phyloP scores from a whole-genome alignment of 2,329 filamentous ascomycete species.

The Metarhizium sp. region DNA sequence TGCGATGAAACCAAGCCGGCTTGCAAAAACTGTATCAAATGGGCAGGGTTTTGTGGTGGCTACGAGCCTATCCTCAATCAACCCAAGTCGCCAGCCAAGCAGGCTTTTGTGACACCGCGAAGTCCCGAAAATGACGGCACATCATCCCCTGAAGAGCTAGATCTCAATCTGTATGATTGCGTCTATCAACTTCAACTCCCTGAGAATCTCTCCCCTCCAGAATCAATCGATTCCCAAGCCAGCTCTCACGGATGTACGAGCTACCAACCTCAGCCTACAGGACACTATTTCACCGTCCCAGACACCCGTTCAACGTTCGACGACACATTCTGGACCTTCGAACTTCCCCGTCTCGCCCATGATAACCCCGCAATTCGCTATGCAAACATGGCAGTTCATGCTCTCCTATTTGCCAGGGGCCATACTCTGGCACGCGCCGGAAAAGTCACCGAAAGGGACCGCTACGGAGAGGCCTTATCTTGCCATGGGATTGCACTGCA shows the following conservation, averaged over 20 bases:
- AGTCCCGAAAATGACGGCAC: slow-evolving; percentile 2
- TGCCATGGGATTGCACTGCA: slow-evolving; percentile 24
- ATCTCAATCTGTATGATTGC: neutral
- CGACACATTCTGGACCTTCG: slow-evolving; percentile 24
- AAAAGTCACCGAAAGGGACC: slow-evolving; percentile 7
- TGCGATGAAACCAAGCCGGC: slow-evolving; percentile 26
- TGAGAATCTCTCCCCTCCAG: slow-evolving; percentile 3
- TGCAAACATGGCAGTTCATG: slow-evolving; percentile 28
- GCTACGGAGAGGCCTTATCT: slow-evolving; percentile 22
- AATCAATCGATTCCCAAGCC: slow-evolving; percentile 3
- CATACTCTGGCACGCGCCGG: slow-evolving; percentile 6
- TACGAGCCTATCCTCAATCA: slow-evolving; percentile 12
- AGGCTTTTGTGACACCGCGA: slow-evolving; percentile 3
- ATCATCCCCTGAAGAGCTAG: slow-evolving; percentile 6
- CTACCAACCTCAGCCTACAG: neutral
- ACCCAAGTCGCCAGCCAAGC: neutral
- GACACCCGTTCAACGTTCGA: slow-evolving; percentile 16
- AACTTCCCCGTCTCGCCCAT: slow-evolving; percentile 23
- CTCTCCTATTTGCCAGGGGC: slow-evolving; percentile 18
- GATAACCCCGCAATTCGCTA: slow-evolving; percentile 24
- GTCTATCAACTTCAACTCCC: slow-evolving; percentile 2
- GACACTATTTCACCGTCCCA: neutral
- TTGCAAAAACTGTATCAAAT: slow-evolving; percentile 25
- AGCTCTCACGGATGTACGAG: neutral
- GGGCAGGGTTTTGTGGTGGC: slow-evolving; percentile 24